Evolutionary conservation across 495 filamentous ascomycete genomes (phyloP).

Genomic region (Xylaria curta): DNA sequence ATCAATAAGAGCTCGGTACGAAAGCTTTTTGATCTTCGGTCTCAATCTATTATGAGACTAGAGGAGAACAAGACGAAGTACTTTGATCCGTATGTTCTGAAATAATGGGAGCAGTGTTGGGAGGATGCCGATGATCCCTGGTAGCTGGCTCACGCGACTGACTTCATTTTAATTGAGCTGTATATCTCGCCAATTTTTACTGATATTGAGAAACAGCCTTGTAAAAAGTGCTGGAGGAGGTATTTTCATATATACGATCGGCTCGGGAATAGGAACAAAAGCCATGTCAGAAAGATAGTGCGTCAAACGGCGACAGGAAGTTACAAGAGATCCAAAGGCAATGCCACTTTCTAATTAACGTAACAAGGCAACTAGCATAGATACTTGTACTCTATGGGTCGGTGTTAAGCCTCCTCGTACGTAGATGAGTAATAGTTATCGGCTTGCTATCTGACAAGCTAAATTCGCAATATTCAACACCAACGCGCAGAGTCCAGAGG

Average conservation of each 20-base stretch:
- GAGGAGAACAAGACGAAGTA: background rate
- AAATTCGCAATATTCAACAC: background rate
- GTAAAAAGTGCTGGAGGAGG: background rate
- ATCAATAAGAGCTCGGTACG: slow-evolving; percentile 7
- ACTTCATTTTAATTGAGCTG: background rate
- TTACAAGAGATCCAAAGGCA: background rate
- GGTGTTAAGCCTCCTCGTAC: background rate
- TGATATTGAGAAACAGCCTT: background rate
- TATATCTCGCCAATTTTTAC: background rate
- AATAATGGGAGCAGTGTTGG: background rate
- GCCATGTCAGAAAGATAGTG: background rate
- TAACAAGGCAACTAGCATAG: background rate
- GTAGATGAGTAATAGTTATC: background rate
- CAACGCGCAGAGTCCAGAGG: background rate
- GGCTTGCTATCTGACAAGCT: background rate
- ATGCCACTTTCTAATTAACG: background rate
- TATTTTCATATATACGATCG: background rate
- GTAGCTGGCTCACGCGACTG: background rate
- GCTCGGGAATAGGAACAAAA: background rate
- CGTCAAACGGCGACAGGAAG: background rate
- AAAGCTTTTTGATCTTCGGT: slow-evolving; percentile 6
- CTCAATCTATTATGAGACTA: background rate
- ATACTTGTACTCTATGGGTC: background rate
- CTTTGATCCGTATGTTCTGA: background rate
- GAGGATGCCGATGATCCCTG: background rate